Evolutionary conservation across 805 yeast genomes (phyloP).

Genomic region (Lipomyces starkeyi): DNA sequence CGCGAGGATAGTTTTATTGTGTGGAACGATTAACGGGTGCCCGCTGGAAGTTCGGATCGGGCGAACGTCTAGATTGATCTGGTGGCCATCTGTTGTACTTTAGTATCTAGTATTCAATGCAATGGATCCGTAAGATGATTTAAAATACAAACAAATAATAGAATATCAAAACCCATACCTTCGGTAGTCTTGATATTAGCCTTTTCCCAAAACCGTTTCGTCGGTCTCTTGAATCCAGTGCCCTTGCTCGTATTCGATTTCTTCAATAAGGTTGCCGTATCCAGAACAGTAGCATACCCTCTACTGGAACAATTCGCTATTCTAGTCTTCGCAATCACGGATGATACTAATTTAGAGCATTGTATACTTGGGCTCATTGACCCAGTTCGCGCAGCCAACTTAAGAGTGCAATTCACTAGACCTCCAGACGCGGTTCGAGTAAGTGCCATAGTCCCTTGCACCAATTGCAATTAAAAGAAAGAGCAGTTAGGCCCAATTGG

Average conservation of each 20-base stretch:
- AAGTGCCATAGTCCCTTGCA: background rate
- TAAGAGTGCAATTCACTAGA: background rate
- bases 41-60: conserved; percentile 88
- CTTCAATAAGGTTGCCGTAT: conserved; percentile 26
- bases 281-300: conserved; percentile 30
- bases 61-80: conserved; percentile 62
- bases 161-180: conserved; percentile 21
- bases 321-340: background rate
- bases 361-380: background rate
- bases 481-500: background rate
- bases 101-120: background rate
- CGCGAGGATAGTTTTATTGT: conserved; percentile 64
- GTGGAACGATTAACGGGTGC: conserved; percentile 67
- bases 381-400: background rate
- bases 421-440: background rate
- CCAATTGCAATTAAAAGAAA: background rate
- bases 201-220: conserved; percentile 78
- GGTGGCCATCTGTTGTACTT: conserved; percentile 22
- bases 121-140: background rate
- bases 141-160: background rate
- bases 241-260: conserved; percentile 16
- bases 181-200: conserved; percentile 53
- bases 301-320: background rate
- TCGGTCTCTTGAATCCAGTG: conserved; percentile 7
- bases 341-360: background rate